Conservation (phyloP, 345 rosid species). For the Abelmoschus esculentus region DNA sequence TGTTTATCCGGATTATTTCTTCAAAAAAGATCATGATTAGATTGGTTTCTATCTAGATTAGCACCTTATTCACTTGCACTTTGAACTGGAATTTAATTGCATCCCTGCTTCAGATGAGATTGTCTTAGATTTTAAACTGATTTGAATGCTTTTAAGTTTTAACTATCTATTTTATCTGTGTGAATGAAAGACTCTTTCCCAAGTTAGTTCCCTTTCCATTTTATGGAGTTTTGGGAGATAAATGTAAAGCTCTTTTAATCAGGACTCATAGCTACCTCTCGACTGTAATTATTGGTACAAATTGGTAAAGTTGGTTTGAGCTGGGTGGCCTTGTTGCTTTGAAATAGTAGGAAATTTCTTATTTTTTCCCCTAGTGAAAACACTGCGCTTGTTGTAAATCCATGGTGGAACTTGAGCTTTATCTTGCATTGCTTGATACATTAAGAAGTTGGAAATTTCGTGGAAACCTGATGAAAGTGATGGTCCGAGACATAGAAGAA, state of each 20-base stretch:
- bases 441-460: conserved; percentile 9
- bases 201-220: no score
- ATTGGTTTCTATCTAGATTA: neutral
- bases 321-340: neutral
- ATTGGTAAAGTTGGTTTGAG: neutral
- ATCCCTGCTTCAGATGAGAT: no score
- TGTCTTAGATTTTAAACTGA: neutral
- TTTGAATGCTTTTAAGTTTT: neutral
- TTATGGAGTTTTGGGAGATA: no score
- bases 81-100: no score
- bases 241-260: no score
- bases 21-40: no score
- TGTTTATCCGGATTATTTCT: neutral
- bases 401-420: neutral
- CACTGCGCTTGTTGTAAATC: neutral
- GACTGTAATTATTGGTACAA: neutral
- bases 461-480: conserved; percentile 4
- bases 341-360: conserved; percentile 4
- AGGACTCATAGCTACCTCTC: neutral
- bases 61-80: no score
- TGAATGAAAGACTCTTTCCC: no score
- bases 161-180: no score
- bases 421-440: conserved; percentile 1
- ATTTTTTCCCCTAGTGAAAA: neutral
- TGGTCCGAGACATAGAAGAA: neutral